Conservation (phyloP, 176 grass and related monocot species). For the Olyra latifolia region DNA sequence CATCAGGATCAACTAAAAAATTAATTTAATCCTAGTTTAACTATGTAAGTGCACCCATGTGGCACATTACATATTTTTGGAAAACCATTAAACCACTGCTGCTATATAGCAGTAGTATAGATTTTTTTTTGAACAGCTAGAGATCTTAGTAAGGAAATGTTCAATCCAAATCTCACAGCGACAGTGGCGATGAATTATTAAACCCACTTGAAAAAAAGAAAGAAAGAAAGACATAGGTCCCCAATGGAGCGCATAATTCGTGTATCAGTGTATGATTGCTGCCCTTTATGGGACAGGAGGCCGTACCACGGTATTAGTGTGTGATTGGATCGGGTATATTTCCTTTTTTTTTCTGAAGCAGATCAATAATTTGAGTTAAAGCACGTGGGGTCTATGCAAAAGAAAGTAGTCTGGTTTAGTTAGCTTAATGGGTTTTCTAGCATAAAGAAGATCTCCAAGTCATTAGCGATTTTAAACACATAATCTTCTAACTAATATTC, state of each 20-base stretch:
- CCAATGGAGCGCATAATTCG: neutral
- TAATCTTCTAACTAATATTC: neutral
- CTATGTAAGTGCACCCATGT: neutral
- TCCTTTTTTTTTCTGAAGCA: neutral
- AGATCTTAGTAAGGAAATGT: neutral
- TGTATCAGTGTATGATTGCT: conserved; percentile 16
- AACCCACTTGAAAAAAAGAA: neutral
- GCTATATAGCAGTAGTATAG: neutral
- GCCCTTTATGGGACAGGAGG: conserved; percentile 10
- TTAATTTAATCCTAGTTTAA: neutral
- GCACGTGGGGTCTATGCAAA: conserved; percentile 5
- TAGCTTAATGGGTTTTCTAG: neutral
- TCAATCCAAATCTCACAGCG: neutral
- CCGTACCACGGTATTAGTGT: conserved; percentile 22
- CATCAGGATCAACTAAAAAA: neutral
- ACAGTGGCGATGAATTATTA: neutral
- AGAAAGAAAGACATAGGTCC: neutral
- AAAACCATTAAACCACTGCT: neutral
- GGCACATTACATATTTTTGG: neutral
- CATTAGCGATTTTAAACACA: neutral
- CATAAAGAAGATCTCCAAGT: neutral
- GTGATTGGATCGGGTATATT: neutral
- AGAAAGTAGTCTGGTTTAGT: neutral
- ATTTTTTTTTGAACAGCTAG: too few relatives aligned
- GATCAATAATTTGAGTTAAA: conserved; percentile 4